Conservation (phyloP, 2,329 filamentous ascomycete genomes). For the Aspergillus candidus region DNA sequence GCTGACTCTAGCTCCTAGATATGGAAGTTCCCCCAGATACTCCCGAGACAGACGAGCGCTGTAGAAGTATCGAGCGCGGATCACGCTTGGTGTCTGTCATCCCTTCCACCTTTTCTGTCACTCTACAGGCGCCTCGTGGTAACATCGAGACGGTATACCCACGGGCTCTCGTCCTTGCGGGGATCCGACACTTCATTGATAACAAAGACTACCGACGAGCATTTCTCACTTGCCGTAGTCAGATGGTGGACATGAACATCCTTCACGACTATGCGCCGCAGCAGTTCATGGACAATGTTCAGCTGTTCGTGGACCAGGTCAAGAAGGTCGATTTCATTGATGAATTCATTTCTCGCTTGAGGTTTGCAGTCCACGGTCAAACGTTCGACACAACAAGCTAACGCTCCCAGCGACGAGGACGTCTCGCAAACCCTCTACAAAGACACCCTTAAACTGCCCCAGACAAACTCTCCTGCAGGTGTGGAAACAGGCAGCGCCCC, state of each 20-base stretch:
- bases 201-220: constrained; percentile 74
- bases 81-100: constrained; percentile 82
- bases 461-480: constrained; percentile 23
- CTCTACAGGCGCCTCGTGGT: constrained; percentile 91
- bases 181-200: constrained; percentile 76
- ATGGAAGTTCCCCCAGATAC: constrained; percentile 81
- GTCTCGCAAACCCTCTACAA: constrained; percentile 91
- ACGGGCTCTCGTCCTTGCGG: constrained; percentile 83
- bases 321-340: constrained; percentile 78
- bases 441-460: constrained; percentile 60
- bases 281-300: constrained; percentile 72
- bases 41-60: constrained; percentile 85
- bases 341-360: constrained; percentile 79
- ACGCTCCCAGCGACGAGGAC: constrained; percentile 64
- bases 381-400: constrained; percentile 18
- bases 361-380: constrained; percentile 45
- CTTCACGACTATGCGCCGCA: constrained; percentile 86
- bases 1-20: constrained; percentile 44
- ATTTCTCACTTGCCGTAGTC: constrained; percentile 81
- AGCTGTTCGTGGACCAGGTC: constrained; percentile 76
- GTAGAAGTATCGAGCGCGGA: constrained; percentile 84
- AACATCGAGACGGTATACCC: constrained; percentile 95
- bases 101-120: constrained; percentile 75
- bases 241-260: constrained; percentile 97
- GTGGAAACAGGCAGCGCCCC: constrained; percentile 16